Conservation (phyloP, 768 basidiomycete genomes). For the Phanerodontia chrysosporium region DNA sequence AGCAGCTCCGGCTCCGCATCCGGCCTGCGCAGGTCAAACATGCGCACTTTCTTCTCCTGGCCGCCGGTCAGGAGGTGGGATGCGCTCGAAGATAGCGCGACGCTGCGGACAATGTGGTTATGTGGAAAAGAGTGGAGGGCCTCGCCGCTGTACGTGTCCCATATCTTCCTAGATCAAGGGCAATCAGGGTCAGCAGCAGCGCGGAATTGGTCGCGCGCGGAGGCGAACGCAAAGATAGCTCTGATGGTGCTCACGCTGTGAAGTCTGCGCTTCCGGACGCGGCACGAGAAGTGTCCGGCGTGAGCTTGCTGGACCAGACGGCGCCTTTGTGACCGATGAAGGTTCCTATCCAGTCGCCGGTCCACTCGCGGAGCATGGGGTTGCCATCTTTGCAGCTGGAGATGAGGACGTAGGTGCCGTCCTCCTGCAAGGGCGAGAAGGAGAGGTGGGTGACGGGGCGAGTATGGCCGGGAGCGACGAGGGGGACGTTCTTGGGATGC, state of each 20-base stretch:
- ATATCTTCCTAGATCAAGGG: constrained; percentile 70
- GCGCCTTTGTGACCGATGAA: constrained; percentile 91
- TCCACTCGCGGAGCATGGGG: constrained; percentile 95
- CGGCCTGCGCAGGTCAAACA: constrained; percentile 85
- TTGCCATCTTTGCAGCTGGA: constrained; percentile 99
- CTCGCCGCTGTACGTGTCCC: constrained; percentile 92
- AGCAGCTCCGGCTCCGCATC: constrained; percentile 87
- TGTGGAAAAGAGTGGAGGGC: constrained; percentile 93
- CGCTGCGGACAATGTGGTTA: constrained; percentile 95
- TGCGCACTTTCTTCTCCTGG: constrained; percentile 94
- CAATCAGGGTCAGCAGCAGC: not conserved
- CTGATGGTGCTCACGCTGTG: constrained; percentile 71
- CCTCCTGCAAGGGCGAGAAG: constrained; percentile 82
- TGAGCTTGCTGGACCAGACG: constrained; percentile 95
- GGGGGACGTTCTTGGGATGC: constrained; percentile 58
- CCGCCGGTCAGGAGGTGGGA: constrained; percentile 84
- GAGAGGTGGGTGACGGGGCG: constrained; percentile 91
- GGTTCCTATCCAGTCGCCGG: constrained; percentile 97
- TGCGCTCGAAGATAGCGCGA: constrained; percentile 73
- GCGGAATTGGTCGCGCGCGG: not conserved
- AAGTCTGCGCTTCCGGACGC: constrained; percentile 96
- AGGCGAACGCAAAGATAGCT: not conserved
- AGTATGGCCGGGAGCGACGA: constrained; percentile 83
- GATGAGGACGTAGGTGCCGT: constrained; percentile 84
- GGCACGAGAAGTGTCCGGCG: constrained; percentile 78